A percentile compares a stretch with the other conserved stretches of the same genome.
phyloP scores from a whole-genome alignment of 164 flowering plant species.

The Magnolia sinica region DNA sequence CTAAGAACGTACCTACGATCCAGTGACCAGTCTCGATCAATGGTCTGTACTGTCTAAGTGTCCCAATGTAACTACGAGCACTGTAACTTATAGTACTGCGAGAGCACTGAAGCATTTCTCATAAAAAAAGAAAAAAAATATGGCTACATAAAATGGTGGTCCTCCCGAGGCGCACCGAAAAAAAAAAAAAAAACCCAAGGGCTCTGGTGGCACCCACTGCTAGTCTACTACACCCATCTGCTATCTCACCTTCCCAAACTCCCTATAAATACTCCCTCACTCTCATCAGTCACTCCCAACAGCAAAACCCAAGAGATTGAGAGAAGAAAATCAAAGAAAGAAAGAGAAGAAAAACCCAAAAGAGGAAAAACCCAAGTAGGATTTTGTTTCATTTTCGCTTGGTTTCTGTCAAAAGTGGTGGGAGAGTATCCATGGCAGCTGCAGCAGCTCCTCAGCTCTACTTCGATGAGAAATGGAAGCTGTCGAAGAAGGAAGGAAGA shows the following conservation, averaged over 20 bases:
- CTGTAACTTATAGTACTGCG: no score
- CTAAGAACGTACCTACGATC: no score
- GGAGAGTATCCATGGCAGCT: constrained; percentile 4
- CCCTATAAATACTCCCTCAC: constrained; percentile 1
- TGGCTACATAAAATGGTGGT: constrained; percentile 23
- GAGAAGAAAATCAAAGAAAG: neutral
- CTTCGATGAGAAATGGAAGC: constrained; percentile 68
- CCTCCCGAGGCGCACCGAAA: constrained; percentile 25
- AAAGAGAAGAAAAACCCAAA: neutral
- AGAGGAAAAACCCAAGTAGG: neutral
- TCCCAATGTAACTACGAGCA: no score
- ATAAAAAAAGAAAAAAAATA: neutral
- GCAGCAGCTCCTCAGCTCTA: constrained; percentile 29
- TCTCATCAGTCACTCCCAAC: constrained; percentile 2
- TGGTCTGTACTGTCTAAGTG: no score
- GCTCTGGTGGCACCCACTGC: constrained; percentile 45
- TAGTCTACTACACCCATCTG: constrained; percentile 19
- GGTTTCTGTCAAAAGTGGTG: neutral
- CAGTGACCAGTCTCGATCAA: no score
- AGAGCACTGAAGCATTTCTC: no score
- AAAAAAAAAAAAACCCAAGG: neutral
- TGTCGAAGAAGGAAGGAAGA: constrained; percentile 60
- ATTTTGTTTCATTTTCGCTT: neutral
- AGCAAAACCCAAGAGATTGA: neutral
- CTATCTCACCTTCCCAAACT: neutral